Base-by-base conservation (phyloP, 2,329 filamentous ascomycete species). In the Talaromyces pinophilus region DNA sequence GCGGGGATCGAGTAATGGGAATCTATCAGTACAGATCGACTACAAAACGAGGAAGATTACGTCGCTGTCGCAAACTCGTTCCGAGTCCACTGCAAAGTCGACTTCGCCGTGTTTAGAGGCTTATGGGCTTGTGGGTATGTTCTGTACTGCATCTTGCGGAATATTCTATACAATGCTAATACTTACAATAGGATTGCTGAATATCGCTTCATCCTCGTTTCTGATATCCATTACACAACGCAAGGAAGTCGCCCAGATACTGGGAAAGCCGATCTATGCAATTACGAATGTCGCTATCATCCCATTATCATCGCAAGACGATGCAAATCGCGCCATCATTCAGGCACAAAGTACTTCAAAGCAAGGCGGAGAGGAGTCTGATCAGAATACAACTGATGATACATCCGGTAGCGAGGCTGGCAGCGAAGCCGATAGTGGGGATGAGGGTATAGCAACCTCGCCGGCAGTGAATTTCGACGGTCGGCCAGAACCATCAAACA, bases 271-370 rank as follows among this genome's bases (percentile, higher is more conserved):
- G 0, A 83, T 98, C 64, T 99, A 96, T 77, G 89, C 92, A 46
- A 87, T 97, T 67, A 95, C 91, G 52, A 92, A 96, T 71, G 91
- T 98, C 38, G 90, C 92, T 6, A 82, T 98, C n/a, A 96, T 96
- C 5, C 95, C 95, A 0, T 88, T 95, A 63, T 87, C 89, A 1
- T 94, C 91, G 5, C 89, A 90, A 72, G 76, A 79, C 48, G 92
- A 96, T 52, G 93, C 94, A 4, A 84, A 87, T 68, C 85, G 86
- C 33, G 90, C 92, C 8, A 90, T 98, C 67, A 78, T 81, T 2
- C 85, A 86, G 65, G 91, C 91, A 0, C 82, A 75, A 69, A 83
- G 80, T 63, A 80, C 77, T 69, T 72, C 77, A 4, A 75, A 76
- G 42, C 77, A 81, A 70, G 77, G 63, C 71, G 82, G 67, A 77